Evolutionary conservation across 202 grass and related monocot species (phyloP).

Genomic region (Dendrocalamus latiflorus): DNA sequence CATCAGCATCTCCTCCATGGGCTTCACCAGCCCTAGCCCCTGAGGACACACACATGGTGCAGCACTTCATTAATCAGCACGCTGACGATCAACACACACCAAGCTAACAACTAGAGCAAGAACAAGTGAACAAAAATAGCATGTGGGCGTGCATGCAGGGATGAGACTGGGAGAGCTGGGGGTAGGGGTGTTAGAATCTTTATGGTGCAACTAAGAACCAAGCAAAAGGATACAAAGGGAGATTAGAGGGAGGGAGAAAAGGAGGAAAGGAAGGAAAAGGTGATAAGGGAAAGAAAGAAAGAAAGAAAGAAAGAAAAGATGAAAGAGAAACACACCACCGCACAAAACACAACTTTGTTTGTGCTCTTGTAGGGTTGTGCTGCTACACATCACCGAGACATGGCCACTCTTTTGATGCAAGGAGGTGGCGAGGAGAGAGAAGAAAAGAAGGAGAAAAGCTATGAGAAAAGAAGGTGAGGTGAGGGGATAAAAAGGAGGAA

Average conservation of each 20-base stretch:
- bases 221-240: too few species aligned
- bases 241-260: too few species aligned
- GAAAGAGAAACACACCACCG: conserved; percentile 60
- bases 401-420: conserved; percentile 74
- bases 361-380: conserved; percentile 62
- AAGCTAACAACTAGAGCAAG: conserved; percentile 25
- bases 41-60: conserved; percentile 38
- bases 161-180: neutral
- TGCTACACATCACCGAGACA: conserved; percentile 55
- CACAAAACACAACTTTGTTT: too few species aligned
- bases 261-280: too few species aligned
- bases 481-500: conserved; percentile 59
- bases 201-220: conserved; percentile 56
- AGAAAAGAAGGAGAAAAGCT: conserved; percentile 33
- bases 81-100: conserved; percentile 14
- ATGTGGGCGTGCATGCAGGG: conserved; percentile 22
- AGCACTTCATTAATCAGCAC: conserved; percentile 23
- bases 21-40: conserved; percentile 88
- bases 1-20: conserved; percentile 68
- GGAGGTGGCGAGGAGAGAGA: conserved; percentile 35
- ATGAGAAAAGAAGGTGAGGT: conserved; percentile 27
- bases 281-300: too few species aligned
- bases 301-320: too few species aligned
- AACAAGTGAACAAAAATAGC: conserved; percentile 24
- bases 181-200: conserved; percentile 37